Percentiles rank a stretch among this genome's conserved stretches.
Conservation (phyloP, 176 grass and related monocot genomes). For the barley (Hordeum vulgare) region MorexV3_pseudomolecules_assembly NC_058523.1:22274431-22274930, state of each 20-base stretch:
- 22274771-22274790: not conserved
- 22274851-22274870: too few species aligned
- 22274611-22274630: constrained; percentile 49
- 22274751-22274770: too few species aligned
- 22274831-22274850: constrained; percentile 52
- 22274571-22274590: constrained; percentile 21
- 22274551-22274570: constrained; percentile 44
- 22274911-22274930: too few species aligned
- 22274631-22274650: constrained; percentile 37
- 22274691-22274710: constrained; percentile 69
- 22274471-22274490: constrained; percentile 73
- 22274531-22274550: constrained; percentile 64
- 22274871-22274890: too few species aligned
- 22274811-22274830: constrained; percentile 59
- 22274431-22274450: constrained; percentile 71
- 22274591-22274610: constrained; percentile 36
- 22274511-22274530: constrained; percentile 59
- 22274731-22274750: too few species aligned
- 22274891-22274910: too few species aligned
- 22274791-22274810: constrained; percentile 44
- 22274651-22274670: constrained; percentile 43
- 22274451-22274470: constrained; percentile 72
- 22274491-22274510: constrained; percentile 60
- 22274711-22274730: constrained; percentile 65
- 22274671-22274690: constrained; percentile 78